Percentiles rank a stretch among this genome's conserved stretches.
These are phyloP conservation scores for Suhomyces kunorum DNA, from an alignment of 1,139 yeast species.

Conservation along the genomic window DNA sequence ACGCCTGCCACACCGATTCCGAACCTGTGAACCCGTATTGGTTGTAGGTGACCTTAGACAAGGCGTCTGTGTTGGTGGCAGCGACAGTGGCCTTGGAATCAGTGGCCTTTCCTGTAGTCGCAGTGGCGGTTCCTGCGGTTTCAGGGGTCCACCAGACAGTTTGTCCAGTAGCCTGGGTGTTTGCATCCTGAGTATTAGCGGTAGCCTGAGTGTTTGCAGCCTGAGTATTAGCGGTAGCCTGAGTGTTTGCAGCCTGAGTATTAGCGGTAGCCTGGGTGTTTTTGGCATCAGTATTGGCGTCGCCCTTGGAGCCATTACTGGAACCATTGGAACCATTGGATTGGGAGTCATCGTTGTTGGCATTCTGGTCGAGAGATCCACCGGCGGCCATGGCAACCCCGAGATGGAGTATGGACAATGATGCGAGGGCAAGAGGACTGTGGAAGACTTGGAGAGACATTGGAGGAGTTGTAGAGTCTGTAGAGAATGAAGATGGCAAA, in stretches of 20 bases:
- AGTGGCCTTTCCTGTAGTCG: slow-evolving; percentile 14
- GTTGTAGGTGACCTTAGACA: slow-evolving; percentile 29
- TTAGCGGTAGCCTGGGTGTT: slow-evolving; percentile 18
- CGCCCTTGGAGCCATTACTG: slow-evolving; percentile 18
- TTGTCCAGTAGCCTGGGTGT: too few species aligned
- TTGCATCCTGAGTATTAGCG: slow-evolving; percentile 22
- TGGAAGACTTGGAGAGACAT: slow-evolving; percentile 22
- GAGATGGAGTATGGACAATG: slow-evolving; percentile 17
- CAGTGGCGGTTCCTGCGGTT: slow-evolving; percentile 15
- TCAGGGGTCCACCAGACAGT: too few species aligned
- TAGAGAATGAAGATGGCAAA: too few species aligned
- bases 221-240: slow-evolving; percentile 21
- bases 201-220: too few species aligned
- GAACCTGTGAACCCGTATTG: slow-evolving; percentile 49
- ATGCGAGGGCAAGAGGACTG: slow-evolving; percentile 17
- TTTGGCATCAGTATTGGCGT: slow-evolving; percentile 12
- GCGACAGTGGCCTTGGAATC: slow-evolving; percentile 20
- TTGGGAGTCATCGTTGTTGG: not conserved
- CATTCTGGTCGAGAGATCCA: slow-evolving; percentile 13
- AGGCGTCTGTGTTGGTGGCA: slow-evolving; percentile 13
- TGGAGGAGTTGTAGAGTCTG: too few species aligned
- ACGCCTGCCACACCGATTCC: slow-evolving; percentile 36
- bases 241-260: slow-evolving; percentile 19
- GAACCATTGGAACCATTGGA: slow-evolving; percentile 8
- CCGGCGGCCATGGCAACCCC: slow-evolving; percentile 18